phyloP scores from a whole-genome alignment of 1,284 basidiomycete species.

The Sutorius eximius region DNA sequence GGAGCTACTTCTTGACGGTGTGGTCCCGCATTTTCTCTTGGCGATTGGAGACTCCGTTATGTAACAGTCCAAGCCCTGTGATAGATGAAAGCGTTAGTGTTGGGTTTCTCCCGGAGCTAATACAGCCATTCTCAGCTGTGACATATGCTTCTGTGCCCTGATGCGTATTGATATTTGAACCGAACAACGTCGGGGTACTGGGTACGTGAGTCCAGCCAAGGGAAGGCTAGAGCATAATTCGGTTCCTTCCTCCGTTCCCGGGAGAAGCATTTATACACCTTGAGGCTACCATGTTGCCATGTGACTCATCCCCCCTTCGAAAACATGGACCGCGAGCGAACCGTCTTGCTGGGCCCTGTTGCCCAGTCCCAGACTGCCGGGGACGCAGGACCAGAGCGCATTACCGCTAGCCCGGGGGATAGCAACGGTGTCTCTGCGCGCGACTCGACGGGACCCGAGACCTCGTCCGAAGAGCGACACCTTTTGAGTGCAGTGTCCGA shows the following conservation, averaged over 20 bases:
- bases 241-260: neutral
- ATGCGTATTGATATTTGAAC: conserved; percentile 1
- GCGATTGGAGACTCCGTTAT: neutral
- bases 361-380: neutral
- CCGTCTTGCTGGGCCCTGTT: neutral
- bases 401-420: neutral
- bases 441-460: neutral
- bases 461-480: conserved; percentile 14
- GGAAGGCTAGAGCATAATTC: neutral
- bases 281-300: neutral
- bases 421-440: neutral
- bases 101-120: neutral
- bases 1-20: neutral
- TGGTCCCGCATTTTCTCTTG: neutral
- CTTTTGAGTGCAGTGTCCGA: conserved; percentile 10
- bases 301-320: neutral
- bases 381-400: neutral
- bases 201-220: neutral
- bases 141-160: neutral
- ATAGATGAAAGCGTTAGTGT: neutral
- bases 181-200: conserved; percentile 4
- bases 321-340: conserved; percentile 18
- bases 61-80: neutral
- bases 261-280: neutral
- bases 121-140: neutral